Percentiles rank a stretch among this genome's conserved stretches.
phyloP scores from a whole-genome alignment of 2,329 filamentous ascomycete species.

The Meredithiella fracta region DNA sequence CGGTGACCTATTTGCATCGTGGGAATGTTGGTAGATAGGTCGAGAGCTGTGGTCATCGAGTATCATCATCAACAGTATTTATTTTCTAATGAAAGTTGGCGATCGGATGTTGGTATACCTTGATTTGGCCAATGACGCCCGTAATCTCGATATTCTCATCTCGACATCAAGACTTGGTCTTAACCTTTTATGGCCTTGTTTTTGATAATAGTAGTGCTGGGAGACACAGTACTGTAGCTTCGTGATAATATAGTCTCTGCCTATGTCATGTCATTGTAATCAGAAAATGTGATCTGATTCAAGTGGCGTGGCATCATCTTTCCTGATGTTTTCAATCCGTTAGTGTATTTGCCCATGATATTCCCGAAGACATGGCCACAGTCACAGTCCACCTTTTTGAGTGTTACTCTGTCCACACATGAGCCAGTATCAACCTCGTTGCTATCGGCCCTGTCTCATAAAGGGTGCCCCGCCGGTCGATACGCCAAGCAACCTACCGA shows the following conservation, averaged over 20 bases:
- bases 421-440: not conserved
- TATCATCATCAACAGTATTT: not conserved
- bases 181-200: no score
- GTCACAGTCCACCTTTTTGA: not conserved
- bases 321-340: not conserved
- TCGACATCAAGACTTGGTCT: no score
- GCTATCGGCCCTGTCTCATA: not conserved
- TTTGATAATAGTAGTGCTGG: no score
- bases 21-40: not conserved
- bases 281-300: constrained; percentile 2
- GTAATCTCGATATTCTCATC: no score
- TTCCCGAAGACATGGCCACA: not conserved
- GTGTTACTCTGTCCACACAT: not conserved
- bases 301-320: constrained; percentile 3
- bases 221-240: no score
- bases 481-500: not conserved
- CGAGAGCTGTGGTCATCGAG: not conserved
- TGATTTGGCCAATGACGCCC: not conserved
- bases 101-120: not conserved
- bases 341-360: constrained; percentile 2
- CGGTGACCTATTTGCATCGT: not conserved
- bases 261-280: not conserved
- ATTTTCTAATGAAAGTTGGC: no score
- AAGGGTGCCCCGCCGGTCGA: not conserved
- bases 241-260: not conserved